Evolutionary conservation across 2,329 filamentous ascomycete species (phyloP), one percentile per base, ranked within the genome.

Genomic region (Exophiala viscosa): DNA sequence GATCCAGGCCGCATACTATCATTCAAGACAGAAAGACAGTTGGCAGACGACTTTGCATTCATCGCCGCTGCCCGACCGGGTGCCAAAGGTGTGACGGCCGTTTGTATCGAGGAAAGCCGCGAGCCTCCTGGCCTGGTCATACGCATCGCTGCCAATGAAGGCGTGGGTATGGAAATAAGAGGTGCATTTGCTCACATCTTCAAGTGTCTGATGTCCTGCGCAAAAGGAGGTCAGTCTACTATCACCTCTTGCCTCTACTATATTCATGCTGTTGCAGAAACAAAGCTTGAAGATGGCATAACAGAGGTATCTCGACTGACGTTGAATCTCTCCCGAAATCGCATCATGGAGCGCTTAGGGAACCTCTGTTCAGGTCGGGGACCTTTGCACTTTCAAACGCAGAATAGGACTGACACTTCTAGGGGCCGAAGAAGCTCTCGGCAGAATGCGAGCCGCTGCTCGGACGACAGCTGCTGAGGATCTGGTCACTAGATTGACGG

Each of bases 1-100:
- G 13, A 41, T 6, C 38, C 14, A 41, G 11, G 10, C 13, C 18
- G 14, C 10, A 15, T 15, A 14, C 15, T 50, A 11, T 43, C 45
- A 9, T 41, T 48, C 10, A 31, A 50, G 11, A 50, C 49, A n/a
- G 66, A 69, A 51, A 58, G 63, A 47, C 54, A 54, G 35, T 47
- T 69, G 8, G 62, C 64, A 1, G 59, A 66, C 49, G 64, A 68
- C 45, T 55, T 68, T 50, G 66, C 66, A 13, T 65, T 63, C 44
- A 50, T 69, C 17, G 65, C 57, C 9, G 64, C 66, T 6, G 59
- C 61, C 15, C 56, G 65, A 42, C 55, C 65, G 56, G 64, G 60
- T 1, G 60, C 59, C 0, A 56, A 63, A 15, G 60, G 52, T 23
- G 65, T 67, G 2, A 60, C 65, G 28, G 66, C 67, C 1, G 61